Evolutionary conservation across 768 basidiomycete species (phyloP), one percentile per base, ranked within the genome.

Genomic region (Russula foetens): DNA sequence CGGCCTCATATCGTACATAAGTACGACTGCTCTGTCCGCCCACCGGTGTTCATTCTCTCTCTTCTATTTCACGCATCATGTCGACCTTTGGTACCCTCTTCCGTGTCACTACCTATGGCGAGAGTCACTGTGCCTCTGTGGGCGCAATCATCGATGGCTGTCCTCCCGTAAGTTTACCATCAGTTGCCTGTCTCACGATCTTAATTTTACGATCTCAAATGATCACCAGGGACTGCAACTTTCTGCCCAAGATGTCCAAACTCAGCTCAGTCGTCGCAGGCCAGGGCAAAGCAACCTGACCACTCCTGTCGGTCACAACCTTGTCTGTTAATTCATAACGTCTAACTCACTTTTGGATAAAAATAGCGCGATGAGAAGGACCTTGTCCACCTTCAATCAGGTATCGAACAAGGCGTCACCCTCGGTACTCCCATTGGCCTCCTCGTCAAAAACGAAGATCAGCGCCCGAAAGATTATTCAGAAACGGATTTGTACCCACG

Each of bases 401-500:
- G 97, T 29, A 78, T 87, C 29, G 97, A 99, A 72, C 86, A 88
- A 64, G 97, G 92, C 28, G 86, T 96, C 29, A 98, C 97, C 2
- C 85, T 99, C 23, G 97, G 97, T 48, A 99, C 97, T 21, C 97
- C 97, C 23, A 98, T 99, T 68, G 95, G 86, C 2, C 84, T 99
- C n/a, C 79, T 98, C 53, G 93, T 99, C 41, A 90, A 85, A 69
- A 99, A 99, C 74, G 94, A 98, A 76, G 97, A 99, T 72, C 97
- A 99, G 71, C 81, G 97, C 29, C 97, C 97, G 21, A 90, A 98
- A 69, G 97, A 99, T 74, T 99, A 99, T 75, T 86, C 94, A 65
- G 97, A 98, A 77, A 98, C 97, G 0, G 97, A 99, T 71, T 76
- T 94, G 55, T 99, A 93, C 77, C 97, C 97, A 33, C 87, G 97